Conservation (phyloP, 768 basidiomycete genomes). For the Amanita phalloides region DNA sequence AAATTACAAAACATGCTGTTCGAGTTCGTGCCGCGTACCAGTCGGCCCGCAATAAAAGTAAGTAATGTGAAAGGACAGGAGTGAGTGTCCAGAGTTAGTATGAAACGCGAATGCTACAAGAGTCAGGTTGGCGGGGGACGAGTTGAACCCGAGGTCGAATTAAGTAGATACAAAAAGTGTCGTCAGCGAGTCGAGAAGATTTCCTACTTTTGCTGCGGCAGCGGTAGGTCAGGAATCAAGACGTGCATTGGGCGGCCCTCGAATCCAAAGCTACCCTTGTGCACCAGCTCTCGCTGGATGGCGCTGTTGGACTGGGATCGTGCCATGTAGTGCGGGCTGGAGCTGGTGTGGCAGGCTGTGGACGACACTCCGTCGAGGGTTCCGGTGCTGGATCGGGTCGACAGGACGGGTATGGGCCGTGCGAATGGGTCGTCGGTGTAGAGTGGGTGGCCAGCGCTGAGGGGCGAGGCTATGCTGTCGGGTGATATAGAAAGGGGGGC, state of each 20-base stretch:
- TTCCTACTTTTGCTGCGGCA: neutral
- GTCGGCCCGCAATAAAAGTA: no score
- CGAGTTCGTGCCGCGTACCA: no score
- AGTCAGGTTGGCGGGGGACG: neutral
- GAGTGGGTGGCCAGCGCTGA: neutral
- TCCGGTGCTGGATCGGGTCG: neutral
- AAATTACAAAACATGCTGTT: no score
- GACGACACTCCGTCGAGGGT: neutral
- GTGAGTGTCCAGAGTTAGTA: no score
- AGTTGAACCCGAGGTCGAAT: neutral
- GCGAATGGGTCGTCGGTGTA: slow-evolving; percentile 3
- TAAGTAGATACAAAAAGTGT: neutral
- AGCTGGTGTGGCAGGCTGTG: slow-evolving; percentile 1
- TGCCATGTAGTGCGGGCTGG: neutral
- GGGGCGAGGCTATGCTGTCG: neutral
- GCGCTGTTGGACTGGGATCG: neutral
- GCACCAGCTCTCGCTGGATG: slow-evolving; percentile 16
- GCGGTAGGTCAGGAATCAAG: slow-evolving; percentile 52
- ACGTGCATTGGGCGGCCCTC: slow-evolving; percentile 39
- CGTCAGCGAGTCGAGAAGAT: neutral
- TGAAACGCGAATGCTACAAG: no score
- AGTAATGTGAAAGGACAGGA: no score
- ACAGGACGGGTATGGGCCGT: neutral
- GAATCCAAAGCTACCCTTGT: slow-evolving; percentile 34
- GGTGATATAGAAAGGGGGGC: slow-evolving; percentile 3